phyloP scores from a whole-genome alignment of 345 rosid genomes.

The Syzygium grande region DNA sequence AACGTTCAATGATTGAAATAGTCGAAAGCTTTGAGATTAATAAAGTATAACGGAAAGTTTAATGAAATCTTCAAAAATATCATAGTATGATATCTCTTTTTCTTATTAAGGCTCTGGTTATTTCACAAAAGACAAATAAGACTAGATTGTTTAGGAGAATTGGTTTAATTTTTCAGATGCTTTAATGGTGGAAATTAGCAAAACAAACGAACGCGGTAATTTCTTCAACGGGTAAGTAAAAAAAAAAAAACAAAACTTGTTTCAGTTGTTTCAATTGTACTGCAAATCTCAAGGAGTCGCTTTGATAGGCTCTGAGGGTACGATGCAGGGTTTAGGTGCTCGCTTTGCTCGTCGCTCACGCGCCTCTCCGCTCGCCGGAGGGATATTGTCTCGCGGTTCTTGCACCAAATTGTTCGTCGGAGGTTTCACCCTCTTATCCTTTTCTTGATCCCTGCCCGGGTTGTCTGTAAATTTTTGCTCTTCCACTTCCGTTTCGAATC shows the following conservation, averaged over 20 bases:
- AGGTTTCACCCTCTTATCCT: constrained; percentile 18
- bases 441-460: not conserved
- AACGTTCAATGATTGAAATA: not conserved
- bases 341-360: not conserved
- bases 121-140: not conserved
- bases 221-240: not conserved
- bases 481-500: not conserved
- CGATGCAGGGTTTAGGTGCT: not conserved
- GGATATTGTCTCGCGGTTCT: constrained; percentile 10
- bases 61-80: rapidly evolving
- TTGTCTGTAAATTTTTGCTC: not conserved
- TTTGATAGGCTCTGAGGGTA: not conserved
- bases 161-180: not conserved
- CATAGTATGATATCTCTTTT: not conserved
- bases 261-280: not conserved
- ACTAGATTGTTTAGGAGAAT: not conserved
- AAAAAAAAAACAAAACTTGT: not conserved
- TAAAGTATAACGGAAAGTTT: rapidly evolving
- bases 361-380: not conserved
- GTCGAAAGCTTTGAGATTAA: not conserved
- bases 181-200: not conserved
- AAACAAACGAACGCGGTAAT: not conserved
- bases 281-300: not conserved
- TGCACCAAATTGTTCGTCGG: constrained; percentile 47
- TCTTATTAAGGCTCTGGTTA: not conserved